Base-by-base conservation (phyloP, 2,329 filamentous ascomycete species). In the Ophiostoma australiae region DNA sequence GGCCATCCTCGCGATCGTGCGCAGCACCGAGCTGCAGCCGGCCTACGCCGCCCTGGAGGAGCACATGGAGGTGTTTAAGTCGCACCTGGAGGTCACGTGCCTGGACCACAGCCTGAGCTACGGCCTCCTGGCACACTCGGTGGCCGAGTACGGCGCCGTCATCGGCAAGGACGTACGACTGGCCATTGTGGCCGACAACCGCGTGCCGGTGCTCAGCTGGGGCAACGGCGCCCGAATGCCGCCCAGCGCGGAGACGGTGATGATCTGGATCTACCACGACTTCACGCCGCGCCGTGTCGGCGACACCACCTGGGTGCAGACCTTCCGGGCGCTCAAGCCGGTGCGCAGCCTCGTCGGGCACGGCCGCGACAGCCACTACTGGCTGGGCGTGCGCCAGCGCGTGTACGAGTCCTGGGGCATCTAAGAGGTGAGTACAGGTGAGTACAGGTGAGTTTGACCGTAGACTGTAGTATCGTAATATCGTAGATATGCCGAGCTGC, bases 291-390 rank as follows among this genome's bases (percentile, higher is more conserved):
- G 33, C 33, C 3, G 1, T 1, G 10, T n/a, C 33, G 61, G 61
- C 61, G 17, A 23, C 17, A 3, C 1, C 4, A 13, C 8, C 15
- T 37, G 17, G 33, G 15, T n/a, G 5, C 5, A n/a, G 33, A 37
- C 61, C 15, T 71, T 27, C 67, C 27, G 55, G 23, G 52, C 65
- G 10, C 66, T 71, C 52, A 44, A 44, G 37, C 70, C 52, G 7
- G 10, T 68, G 48, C 13, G n/a, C 3, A 48, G 41, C 44, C 20
- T 70, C 3, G 61, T 67, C 41, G 69, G 69, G 11, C 23, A 67
- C 41, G 69, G 69, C 33, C 69, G 69, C 4, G 20, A 58, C 7
- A 70, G 63, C 44, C 63, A 67, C 63, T 70, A 31, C 17, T 27
- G 66, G 61, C 63, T 70, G 41, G 63, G 41, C 31, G 13, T 70